Evolutionary conservation across 1,284 basidiomycete genomes (phyloP).

Genomic region (Waitea zeae): DNA sequence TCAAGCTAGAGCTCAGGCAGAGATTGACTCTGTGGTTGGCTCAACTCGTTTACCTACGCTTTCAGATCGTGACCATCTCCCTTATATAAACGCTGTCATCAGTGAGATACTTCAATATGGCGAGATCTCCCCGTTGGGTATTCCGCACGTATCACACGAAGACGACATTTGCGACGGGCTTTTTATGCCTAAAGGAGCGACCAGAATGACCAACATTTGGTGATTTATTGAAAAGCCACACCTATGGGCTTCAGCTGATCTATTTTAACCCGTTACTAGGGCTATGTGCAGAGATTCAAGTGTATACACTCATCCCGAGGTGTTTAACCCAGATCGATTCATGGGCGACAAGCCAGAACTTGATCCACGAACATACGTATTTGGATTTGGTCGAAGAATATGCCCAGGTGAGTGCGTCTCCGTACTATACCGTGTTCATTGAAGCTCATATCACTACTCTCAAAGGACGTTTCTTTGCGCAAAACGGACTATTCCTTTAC

Average conservation of each 20-base stretch:
- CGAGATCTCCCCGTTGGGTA: constrained; percentile 7
- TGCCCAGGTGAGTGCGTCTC: too few relatives aligned
- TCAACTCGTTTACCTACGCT: constrained; percentile 15
- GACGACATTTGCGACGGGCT: constrained; percentile 8
- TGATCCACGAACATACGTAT: too few relatives aligned
- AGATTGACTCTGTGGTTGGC: constrained; percentile 20
- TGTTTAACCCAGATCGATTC: constrained; percentile 10
- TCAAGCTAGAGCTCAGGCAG: constrained; percentile 15
- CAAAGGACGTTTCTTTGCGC: too few relatives aligned
- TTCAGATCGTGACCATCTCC: constrained; percentile 15
- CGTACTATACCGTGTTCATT: too few relatives aligned
- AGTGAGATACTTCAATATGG: constrained; percentile 15
- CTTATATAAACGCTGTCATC: constrained; percentile 18
- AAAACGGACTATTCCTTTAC: too few relatives aligned
- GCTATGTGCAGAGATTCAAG: constrained; percentile 9
- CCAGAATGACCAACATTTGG: constrained; percentile 11
- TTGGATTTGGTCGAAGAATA: too few relatives aligned
- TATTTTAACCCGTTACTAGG: constrained; percentile 6
- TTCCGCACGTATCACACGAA: constrained; percentile 8
- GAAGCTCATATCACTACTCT: too few relatives aligned
- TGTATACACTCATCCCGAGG: constrained; percentile 8
- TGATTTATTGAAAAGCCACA: not conserved
- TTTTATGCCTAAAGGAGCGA: constrained; percentile 9
- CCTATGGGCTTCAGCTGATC: too few relatives aligned
- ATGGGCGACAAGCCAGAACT: too few relatives aligned